Base-by-base conservation (phyloP, 1,284 basidiomycete species). In the Ceratobasidium sp. region DNA sequence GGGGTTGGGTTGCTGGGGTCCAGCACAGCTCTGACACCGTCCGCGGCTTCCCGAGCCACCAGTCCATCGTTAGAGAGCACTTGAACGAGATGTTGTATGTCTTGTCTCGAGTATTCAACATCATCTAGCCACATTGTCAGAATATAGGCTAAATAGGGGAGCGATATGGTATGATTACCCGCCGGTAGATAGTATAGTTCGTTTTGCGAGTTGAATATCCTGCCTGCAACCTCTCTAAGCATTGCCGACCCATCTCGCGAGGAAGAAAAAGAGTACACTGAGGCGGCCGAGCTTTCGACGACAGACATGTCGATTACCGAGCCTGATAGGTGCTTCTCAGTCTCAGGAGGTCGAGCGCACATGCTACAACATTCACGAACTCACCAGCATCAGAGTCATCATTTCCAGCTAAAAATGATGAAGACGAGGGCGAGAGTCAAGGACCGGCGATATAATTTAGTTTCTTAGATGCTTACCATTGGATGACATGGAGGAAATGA, bases 151-250 rank as follows among this genome's bases (percentile, higher is more conserved):
- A n/a, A n/a, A n/a, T n/a, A n/a, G n/a, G n/a, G n/a, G 41, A 30
- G 11, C 6, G 50, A 32, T 21, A 9, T 18, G 18, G 61, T 2
- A n/a, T 23, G 41, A 46, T 9, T 55, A 71, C 73, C 73, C 28
- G 73, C 73, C n/a, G 73, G 73, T 5, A 74, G 67, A 46, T 62
- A 74, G 67, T 74, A 74, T 6, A 71, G n/a, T n/a, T 74, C 73
- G 58, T 64, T 74, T 26, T 74, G 73, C 3, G 54, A 62, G 59
- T 74, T 74, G 67, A 74, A 74, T 50, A 63, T 71, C 26, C 73
- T 44, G 16, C 73, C 73, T 16, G 71, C 55, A 14, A 57, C 66
- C 59, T 74, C 73, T 43, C 73, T 43, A 9, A 74, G 67, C 57
- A 74, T 54, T 6, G 52, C 67, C 14, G 55, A 54, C 6, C 67